Percentiles rank a stretch among this genome's conserved stretches.
Conservation (phyloP, 257 asterid species). For the Solanum piurae region DNA sequence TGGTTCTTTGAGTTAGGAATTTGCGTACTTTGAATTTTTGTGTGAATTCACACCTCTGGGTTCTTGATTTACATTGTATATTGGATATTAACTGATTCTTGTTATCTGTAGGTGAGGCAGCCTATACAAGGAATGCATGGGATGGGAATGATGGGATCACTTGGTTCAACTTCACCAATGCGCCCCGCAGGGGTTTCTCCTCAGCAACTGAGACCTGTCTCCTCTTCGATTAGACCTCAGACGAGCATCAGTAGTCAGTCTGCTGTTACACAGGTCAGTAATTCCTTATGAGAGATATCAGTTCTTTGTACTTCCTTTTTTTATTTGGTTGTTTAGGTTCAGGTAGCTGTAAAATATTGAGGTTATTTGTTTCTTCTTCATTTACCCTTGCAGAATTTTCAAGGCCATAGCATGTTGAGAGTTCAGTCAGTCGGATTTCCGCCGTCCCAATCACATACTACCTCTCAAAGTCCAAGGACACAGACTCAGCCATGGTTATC, state of each 20-base stretch:
- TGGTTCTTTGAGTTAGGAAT: background rate
- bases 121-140: constrained; percentile 49
- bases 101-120: constrained; percentile 46
- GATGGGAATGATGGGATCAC: constrained; percentile 58
- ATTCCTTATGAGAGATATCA: background rate
- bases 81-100: background rate
- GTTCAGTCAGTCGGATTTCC: constrained; percentile 52
- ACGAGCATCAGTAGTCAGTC: constrained; percentile 40
- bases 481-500: constrained; percentile 85
- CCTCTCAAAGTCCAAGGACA: constrained; percentile 37
- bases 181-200: constrained; percentile 44
- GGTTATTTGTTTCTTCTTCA: background rate
- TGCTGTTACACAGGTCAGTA: constrained; percentile 51
- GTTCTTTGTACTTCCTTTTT: background rate
- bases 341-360: background rate
- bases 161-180: constrained; percentile 51
- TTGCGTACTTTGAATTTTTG: background rate
- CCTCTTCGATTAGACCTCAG: constrained; percentile 54
- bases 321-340: background rate
- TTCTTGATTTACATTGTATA: background rate
- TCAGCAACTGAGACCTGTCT: constrained; percentile 55
- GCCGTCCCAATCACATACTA: constrained; percentile 47
- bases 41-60: background rate
- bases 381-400: constrained; percentile 40
- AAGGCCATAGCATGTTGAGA: constrained; percentile 70